Conservation (phyloP, 2,329 filamentous ascomycete species). For the Cytospora piceicola region DNA sequence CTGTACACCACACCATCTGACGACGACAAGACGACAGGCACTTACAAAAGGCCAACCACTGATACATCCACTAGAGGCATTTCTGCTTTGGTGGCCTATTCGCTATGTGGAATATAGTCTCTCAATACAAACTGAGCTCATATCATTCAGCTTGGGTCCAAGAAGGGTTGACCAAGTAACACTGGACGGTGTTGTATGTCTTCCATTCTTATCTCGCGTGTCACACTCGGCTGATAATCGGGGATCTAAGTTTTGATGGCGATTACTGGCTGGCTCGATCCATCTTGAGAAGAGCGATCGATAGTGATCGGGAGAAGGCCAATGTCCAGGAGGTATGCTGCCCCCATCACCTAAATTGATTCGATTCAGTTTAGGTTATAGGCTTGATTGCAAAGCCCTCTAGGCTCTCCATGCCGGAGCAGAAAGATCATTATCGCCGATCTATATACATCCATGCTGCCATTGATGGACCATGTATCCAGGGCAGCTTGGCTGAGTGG, state of each 20-base stretch:
- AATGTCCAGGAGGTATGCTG: not conserved
- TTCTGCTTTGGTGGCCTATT: not conserved
- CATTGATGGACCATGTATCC: not conserved
- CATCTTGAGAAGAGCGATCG: not conserved
- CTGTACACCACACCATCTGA: conserved; percentile 28
- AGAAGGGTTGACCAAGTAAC: too few species aligned
- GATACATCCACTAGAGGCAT: conserved; percentile 5
- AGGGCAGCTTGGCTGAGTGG: not conserved
- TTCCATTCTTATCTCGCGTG: not conserved
- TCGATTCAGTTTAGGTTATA: not conserved
- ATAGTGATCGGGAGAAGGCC: not conserved
- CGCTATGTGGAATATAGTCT: conserved; percentile 9
- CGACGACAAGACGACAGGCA: conserved; percentile 17
- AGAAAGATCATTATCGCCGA: not conserved
- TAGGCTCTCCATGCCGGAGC: not conserved
- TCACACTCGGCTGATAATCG: not conserved
- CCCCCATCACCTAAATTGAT: not conserved
- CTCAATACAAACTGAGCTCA: not conserved
- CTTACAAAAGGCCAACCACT: conserved; percentile 9
- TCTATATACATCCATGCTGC: not conserved
- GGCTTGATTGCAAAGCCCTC: not conserved
- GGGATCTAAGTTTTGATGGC: not conserved
- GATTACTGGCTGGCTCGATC: not conserved
- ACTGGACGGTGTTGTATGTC: not conserved
- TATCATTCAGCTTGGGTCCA: not conserved